Percentiles rank a stretch among this genome's conserved stretches.
These are phyloP conservation scores for Phialocephala sp. DNA, from an alignment of 2,329 filamentous ascomycete genomes.

Conservation along the genomic window DNA sequence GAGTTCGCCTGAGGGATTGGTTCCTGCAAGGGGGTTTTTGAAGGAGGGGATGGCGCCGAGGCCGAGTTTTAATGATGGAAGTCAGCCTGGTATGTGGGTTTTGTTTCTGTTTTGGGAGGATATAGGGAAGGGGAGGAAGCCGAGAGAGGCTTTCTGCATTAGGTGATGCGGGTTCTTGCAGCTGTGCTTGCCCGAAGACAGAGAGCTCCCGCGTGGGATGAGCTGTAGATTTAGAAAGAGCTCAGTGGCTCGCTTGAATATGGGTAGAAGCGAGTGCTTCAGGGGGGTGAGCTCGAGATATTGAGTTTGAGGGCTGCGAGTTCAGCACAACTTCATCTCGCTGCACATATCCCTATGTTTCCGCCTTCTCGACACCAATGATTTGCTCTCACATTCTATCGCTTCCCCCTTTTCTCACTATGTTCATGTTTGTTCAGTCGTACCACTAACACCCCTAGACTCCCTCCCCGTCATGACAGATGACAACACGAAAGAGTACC, in stretches of 20 bases:
- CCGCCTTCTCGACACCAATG: not conserved
- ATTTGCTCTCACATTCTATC: not conserved
- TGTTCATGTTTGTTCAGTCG: conserved; percentile 13
- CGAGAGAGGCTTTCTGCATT: not conserved
- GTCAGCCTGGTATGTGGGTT: conserved; percentile 49
- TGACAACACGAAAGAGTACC: conserved; percentile 34
- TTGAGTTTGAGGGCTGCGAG: not conserved
- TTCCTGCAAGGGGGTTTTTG: conserved; percentile 66
- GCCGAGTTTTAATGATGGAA: conserved; percentile 73
- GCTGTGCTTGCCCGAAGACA: not conserved
- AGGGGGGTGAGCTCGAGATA: not conserved
- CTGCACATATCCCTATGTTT: not conserved
- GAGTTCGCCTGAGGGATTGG: conserved; percentile 66
- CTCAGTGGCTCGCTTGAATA: conserved; percentile 1
- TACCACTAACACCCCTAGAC: conserved; percentile 32
- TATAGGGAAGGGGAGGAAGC: not conserved
- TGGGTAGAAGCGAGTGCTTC: not conserved
- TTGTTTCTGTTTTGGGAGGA: not conserved
- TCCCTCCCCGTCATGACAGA: conserved; percentile 41
- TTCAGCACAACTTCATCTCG: not conserved
- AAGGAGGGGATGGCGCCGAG: conserved; percentile 67
- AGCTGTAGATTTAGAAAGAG: not conserved
- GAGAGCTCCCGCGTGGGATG: not conserved
- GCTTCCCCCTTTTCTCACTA: not conserved
- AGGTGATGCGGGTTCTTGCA: not conserved